phyloP scores from a whole-genome alignment of 495 filamentous ascomycete species.

The Penicillium soppii region DNA sequence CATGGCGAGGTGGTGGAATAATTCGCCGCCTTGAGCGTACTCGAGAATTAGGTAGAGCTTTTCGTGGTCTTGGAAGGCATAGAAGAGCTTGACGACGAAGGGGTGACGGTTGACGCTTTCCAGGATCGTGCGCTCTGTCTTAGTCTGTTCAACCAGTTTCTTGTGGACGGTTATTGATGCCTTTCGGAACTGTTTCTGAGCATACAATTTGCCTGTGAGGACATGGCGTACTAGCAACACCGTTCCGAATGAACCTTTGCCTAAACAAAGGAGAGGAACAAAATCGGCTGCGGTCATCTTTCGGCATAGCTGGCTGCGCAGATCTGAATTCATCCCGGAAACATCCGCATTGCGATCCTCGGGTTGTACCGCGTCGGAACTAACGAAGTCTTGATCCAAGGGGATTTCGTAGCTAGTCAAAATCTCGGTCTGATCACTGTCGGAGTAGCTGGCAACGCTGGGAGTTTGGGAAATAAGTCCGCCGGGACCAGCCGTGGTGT shows the following conservation, averaged over 20 bases:
- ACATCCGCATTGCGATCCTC: constrained; percentile 21
- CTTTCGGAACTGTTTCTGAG: constrained; percentile 98
- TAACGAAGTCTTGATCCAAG: constrained; percentile 84
- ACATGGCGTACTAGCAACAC: constrained; percentile 89
- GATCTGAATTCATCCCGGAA: constrained; percentile 18
- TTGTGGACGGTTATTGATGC: constrained; percentile 90
- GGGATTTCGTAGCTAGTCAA: constrained; percentile 85
- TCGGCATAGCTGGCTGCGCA: constrained; percentile 50
- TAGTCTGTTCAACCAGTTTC: constrained; percentile 91
- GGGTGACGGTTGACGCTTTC: constrained; percentile 95
- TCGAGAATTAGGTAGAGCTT: constrained; percentile 97
- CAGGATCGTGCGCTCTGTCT: constrained; percentile 90
- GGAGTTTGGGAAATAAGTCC: constrained; percentile 43
- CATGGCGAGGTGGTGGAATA: constrained; percentile 85
- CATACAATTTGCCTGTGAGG: constrained; percentile 83
- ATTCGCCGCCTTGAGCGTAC: constrained; percentile 95
- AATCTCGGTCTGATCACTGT: constrained; percentile 53
- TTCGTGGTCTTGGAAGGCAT: constrained; percentile 97
- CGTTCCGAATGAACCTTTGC: constrained; percentile 93
- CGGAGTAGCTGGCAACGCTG: constrained; percentile 59
- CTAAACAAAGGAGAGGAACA: constrained; percentile 87
- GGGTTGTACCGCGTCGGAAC: constrained; percentile 57
- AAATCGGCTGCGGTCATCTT: constrained; percentile 95
- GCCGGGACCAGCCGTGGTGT: constrained; percentile 29
- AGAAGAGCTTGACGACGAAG: constrained; percentile 96